Evolutionary conservation across 73 alveolate species (phyloP), one percentile per base, ranked within the genome.

Genomic region (Blepharisma japonicum): DNA sequence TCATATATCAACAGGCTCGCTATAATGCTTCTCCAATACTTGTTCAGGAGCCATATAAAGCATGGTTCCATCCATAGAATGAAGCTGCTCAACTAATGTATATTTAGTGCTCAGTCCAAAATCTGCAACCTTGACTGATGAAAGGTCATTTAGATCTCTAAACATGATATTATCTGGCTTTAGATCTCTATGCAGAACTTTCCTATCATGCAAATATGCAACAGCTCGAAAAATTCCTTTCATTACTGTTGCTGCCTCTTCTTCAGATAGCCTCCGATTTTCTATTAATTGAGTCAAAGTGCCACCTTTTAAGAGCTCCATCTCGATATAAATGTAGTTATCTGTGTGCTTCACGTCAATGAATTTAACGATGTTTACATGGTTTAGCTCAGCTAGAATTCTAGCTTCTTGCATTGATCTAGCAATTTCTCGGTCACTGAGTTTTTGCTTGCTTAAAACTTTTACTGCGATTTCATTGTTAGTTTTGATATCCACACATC

Each of bases 21-120:
- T 94, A 71, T 92, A 92, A 39, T 89, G 68, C 70, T 89, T 76
- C n/a, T 80, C 88, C 42, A 68, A 21, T 45, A 90, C 85, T 61
- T 89, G 78, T 77, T 94, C 97, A 7, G 98, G 97, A 38, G 97
- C 97, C 98, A 93, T 94, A 56, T 89, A 91, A 48, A 91, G 55
- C 14, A 87, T 82, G 68, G 98, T 91, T 7, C 98, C 98, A 46
- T 70, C 68, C 27, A 55, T 61, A 48, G 70, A 55, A 23, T 79
- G 48, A 25, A 79, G 66, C 61, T 51, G 45, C 45, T 68, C 80
- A 49, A 48, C 86, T 6, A 9, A 45, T 6, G 78, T 49, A 45
- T 55, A 67, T 68, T 47, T 47, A 45, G 71, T 61, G 50, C 86
- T 78, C 61, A 89, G 81, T 14, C 96, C 96, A 49, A 90, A 90